A percentile compares a stretch with the other conserved stretches of the same genome.
Evolutionary conservation across 73 alveolate species (phyloP).

Genomic region (Stentor roeselii): DNA sequence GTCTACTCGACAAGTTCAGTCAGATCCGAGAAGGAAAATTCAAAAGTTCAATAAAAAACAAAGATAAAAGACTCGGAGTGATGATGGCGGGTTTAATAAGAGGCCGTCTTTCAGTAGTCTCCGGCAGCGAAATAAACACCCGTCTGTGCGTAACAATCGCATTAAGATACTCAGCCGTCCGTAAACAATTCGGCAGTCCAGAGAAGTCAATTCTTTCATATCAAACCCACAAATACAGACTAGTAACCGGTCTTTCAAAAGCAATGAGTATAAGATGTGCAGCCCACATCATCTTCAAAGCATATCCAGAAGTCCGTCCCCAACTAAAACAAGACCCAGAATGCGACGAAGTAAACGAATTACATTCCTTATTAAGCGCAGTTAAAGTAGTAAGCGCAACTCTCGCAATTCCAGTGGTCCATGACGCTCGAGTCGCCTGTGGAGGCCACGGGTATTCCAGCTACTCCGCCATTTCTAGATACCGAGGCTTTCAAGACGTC

Average conservation of each 20-base stretch:
- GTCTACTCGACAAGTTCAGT: slow-evolving; percentile 61
- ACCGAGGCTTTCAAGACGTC: not conserved
- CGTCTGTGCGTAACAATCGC: slow-evolving; percentile 49
- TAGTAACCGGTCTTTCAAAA: slow-evolving; percentile 13
- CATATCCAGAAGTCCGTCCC: not conserved
- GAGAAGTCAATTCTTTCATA: slow-evolving; percentile 30
- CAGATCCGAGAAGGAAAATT: slow-evolving; percentile 59
- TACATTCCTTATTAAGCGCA: slow-evolving; percentile 39
- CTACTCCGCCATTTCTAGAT: slow-evolving; percentile 49
- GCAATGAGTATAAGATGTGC: slow-evolving; percentile 5
- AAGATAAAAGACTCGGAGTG: not conserved
- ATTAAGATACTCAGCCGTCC: slow-evolving; percentile 61
- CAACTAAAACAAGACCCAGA: not conserved
- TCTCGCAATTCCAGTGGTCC: slow-evolving; percentile 35
- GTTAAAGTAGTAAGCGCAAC: slow-evolving; percentile 44
- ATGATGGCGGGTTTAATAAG: not conserved
- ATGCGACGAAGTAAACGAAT: slow-evolving; percentile 25
- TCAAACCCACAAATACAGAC: slow-evolving; percentile 34
- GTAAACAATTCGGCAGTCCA: slow-evolving; percentile 36
- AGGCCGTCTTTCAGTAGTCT: not conserved
- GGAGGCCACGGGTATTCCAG: slow-evolving; percentile 78
- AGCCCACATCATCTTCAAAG: slow-evolving; percentile 2
- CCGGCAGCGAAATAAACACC: slow-evolving; percentile 32
- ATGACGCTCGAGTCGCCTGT: slow-evolving; percentile 57
- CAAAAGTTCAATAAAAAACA: slow-evolving; percentile 56